Evolutionary conservation across 768 basidiomycete genomes (phyloP).

Genomic region (Rhodocollybia butyracea): DNA sequence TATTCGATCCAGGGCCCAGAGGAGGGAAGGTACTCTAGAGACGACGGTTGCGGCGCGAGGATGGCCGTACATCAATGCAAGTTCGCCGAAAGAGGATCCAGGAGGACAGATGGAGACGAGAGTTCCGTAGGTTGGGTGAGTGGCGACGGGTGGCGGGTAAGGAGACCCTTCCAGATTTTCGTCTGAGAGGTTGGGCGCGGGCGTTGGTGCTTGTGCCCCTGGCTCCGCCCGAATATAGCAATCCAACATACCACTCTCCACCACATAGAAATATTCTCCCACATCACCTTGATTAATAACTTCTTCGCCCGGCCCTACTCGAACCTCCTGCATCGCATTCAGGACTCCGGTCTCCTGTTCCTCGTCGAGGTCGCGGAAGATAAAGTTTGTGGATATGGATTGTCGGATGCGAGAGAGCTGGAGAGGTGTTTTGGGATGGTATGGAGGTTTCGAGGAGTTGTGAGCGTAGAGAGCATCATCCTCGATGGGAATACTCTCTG

Average conservation of each 20-base stretch:
- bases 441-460: too few species aligned
- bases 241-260: constrained; percentile 83
- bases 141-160: constrained; percentile 53
- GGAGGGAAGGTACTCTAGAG: constrained; percentile 73
- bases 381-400: constrained; percentile 85
- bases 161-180: constrained; percentile 45
- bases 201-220: constrained; percentile 25
- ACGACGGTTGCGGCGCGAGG: constrained; percentile 93
- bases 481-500: constrained; percentile 91
- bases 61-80: constrained; percentile 98
- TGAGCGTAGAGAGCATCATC: constrained; percentile 48
- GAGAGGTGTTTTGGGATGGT: constrained; percentile 74
- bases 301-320: constrained; percentile 69
- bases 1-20: constrained; percentile 96
- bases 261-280: constrained; percentile 97
- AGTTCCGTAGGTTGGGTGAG: constrained; percentile 70
- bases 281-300: constrained; percentile 96
- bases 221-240: constrained; percentile 53
- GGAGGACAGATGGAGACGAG: constrained; percentile 84
- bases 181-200: constrained; percentile 61
- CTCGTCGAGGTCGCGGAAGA: constrained; percentile 95
- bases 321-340: constrained; percentile 91
- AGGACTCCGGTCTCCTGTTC: constrained; percentile 93
- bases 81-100: constrained; percentile 89
- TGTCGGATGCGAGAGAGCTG: constrained; percentile 86